Evolutionary conservation across 139 green algal genomes (phyloP).

Genomic region (Klebsormidium nitens): DNA sequence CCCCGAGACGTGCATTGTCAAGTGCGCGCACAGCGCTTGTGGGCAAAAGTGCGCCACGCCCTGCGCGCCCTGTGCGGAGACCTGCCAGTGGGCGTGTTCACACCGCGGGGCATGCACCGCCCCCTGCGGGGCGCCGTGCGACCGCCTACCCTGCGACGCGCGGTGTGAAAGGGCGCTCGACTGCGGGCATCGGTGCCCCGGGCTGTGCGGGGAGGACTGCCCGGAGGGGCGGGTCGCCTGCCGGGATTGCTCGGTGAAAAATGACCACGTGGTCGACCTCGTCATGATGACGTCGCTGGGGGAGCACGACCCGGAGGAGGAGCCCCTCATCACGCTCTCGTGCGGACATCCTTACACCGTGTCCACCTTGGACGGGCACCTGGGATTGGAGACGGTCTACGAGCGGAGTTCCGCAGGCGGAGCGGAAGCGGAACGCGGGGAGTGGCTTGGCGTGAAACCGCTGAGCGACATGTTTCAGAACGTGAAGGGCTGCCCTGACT

Average conservation of each 20-base stretch:
- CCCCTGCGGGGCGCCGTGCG: conserved; percentile 61
- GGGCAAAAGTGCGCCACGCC: conserved; percentile 24
- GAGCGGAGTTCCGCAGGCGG: too few species aligned
- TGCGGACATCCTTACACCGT: conserved; percentile 51
- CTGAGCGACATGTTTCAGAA: neutral
- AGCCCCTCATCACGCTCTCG: conserved; percentile 53
- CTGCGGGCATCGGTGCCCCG: conserved; percentile 54
- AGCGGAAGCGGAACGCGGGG: conserved; percentile 6
- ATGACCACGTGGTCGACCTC: conserved; percentile 44
- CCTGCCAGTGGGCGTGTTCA: conserved; percentile 55
- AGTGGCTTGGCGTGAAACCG: neutral
- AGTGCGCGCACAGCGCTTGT: conserved; percentile 25
- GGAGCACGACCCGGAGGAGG: conserved; percentile 41
- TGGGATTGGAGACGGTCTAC: conserved; percentile 20
- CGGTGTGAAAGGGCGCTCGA: conserved; percentile 46
- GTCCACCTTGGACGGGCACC: conserved; percentile 27
- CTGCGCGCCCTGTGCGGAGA: conserved; percentile 49
- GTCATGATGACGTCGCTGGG: conserved; percentile 41
- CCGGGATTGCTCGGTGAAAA: conserved; percentile 13
- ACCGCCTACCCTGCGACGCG: conserved; percentile 58
- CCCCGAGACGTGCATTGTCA: neutral
- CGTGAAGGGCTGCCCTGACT: conserved; percentile 31
- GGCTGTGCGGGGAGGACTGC: conserved; percentile 53
- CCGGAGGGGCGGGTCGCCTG: conserved; percentile 36
- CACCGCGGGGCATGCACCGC: conserved; percentile 52